A percentile compares a stretch with the other conserved stretches of the same genome.
Conservation (phyloP, 2,329 filamentous ascomycete genomes). For the Macroventuria anomochaeta region DNA sequence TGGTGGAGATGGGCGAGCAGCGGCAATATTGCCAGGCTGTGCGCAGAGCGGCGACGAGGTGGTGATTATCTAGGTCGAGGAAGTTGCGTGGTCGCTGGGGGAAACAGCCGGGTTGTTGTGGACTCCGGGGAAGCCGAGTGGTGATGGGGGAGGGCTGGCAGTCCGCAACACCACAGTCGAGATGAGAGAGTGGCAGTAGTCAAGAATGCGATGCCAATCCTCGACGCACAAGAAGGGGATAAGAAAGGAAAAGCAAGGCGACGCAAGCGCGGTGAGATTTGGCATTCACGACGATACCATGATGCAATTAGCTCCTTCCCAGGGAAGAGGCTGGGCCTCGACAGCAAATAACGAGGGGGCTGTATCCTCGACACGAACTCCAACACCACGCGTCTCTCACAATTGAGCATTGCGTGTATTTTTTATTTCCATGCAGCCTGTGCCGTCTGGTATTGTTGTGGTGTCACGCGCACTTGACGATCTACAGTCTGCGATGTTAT, state of each 20-base stretch:
- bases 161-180: constrained; percentile 19
- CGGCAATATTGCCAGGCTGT: constrained; percentile 19
- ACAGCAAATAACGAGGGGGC: constrained; percentile 33
- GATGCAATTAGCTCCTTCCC: constrained; percentile 36
- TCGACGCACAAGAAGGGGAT: constrained; percentile 5
- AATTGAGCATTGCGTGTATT: background rate
- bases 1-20: constrained; percentile 20
- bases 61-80: constrained; percentile 17
- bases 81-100: constrained; percentile 24
- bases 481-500: background rate
- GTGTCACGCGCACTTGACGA: too few species aligned
- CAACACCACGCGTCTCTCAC: constrained; percentile 21
- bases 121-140: constrained; percentile 31
- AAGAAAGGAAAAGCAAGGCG: constrained; percentile 14
- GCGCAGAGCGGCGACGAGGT: constrained; percentile 12
- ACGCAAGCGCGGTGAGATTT: constrained; percentile 24
- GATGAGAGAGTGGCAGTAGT: constrained; percentile 7
- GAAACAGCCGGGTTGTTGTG: constrained; percentile 23
- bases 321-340: constrained; percentile 36
- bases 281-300: constrained; percentile 29
- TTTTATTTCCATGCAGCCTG: too few species aligned
- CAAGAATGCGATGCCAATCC: constrained; percentile 6
- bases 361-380: constrained; percentile 16
- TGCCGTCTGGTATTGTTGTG: background rate
- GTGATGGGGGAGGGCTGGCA: constrained; percentile 27